Base-by-base conservation (phyloP, 768 basidiomycete species). In the Clathrus columnatus region DNA sequence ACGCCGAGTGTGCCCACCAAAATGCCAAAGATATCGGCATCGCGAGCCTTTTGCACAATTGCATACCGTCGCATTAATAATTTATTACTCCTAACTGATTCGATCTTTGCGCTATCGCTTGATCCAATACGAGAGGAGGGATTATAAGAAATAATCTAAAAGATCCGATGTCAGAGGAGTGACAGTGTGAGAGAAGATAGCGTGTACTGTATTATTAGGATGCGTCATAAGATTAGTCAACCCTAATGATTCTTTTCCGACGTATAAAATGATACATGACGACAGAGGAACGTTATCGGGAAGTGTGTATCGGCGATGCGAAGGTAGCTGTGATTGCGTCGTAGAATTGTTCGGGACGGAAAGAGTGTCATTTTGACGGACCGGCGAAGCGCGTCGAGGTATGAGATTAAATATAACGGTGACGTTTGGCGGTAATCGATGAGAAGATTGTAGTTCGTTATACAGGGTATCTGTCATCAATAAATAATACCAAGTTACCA, bases 1-100 rank as follows among this genome's bases (percentile, higher is more conserved):
- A 96, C 86, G 44, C 94, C 93, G 14, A 98, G 78, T 1, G 94
- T 96, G 10, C 93, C 94, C 1, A 98, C 87, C 3, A 98, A 81
- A 45, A 98, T 92, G 0, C 94, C 96, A 60, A 96, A 90, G 0
- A 97, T 89, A 61, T 97, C 93, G 0, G 93, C 87, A 60, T 93
- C 87, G 44, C 90, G 79, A 2, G 95, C 92, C 61, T 83, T 84
- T 65, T 95, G 93, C 4, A 98, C 80, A 0, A 79, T 73, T 1
- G 84, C 87, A 59, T 97, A 96, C 14, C 96, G 82, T 0, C 90
- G 81, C 86, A 94, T 94, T 14, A 97, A 79, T 4, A 96, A 71
- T 50, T 75, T 82, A 61, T 95, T 95, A 4, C 91, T 87, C 23
- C 77, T 74, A 0, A 68, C 68, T 0, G 87, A 90, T 59, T 90